phyloP scores from a whole-genome alignment of 169 alveolate genomes.

The Cyclospora cayetanensis region DNA sequence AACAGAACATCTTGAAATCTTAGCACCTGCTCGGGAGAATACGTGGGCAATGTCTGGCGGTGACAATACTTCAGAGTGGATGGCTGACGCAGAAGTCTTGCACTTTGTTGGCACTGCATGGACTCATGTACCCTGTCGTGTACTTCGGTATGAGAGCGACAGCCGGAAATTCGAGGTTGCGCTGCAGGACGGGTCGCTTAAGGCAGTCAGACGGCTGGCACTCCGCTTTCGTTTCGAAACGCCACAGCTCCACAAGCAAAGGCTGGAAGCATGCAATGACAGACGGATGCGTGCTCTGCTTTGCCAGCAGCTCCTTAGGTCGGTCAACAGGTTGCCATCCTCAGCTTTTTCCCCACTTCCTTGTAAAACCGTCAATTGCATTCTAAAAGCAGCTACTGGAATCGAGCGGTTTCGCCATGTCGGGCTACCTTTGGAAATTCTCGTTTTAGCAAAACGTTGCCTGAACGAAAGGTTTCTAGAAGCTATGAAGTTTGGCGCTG shows the following conservation, averaged over 20 bases:
- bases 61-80: background rate
- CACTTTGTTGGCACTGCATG: conserved; percentile 58
- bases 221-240: conserved; percentile 51
- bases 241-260: conserved; percentile 47
- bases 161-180: conserved; percentile 14
- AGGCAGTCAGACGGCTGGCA: conserved; percentile 56
- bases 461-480: conserved; percentile 46
- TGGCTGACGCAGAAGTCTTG: conserved; percentile 64
- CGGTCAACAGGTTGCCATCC: conserved; percentile 44
- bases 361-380: background rate
- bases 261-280: conserved; percentile 37
- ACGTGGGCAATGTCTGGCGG: no score
- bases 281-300: conserved; percentile 46
- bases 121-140: conserved; percentile 39
- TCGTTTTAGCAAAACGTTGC: conserved; percentile 4
- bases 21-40: no score
- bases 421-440: background rate
- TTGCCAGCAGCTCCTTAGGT: conserved; percentile 43
- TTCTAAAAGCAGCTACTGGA: conserved; percentile 42
- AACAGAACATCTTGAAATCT: no score
- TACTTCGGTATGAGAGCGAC: conserved; percentile 19
- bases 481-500: conserved; percentile 50
- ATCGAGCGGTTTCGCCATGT: conserved; percentile 13
- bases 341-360: conserved; percentile 59
- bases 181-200: conserved; percentile 58